Evolutionary conservation across 257 asterid species (phyloP).

Genomic region (Plantago major): DNA sequence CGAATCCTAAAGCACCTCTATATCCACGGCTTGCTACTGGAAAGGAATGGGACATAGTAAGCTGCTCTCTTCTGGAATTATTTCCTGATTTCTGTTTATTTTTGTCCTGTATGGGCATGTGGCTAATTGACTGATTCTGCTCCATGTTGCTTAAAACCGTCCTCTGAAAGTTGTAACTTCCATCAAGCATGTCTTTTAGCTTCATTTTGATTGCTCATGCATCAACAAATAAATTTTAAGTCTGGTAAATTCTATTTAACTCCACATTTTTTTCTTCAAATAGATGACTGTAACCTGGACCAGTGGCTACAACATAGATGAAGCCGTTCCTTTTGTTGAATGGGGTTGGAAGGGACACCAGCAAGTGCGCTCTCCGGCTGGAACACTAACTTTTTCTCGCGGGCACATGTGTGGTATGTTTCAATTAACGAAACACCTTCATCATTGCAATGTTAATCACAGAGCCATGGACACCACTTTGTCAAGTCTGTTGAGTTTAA

Average conservation of each 20-base stretch:
- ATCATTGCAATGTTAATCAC: neutral
- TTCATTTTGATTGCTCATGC: no score
- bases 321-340: conserved; percentile 49
- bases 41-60: conserved; percentile 62
- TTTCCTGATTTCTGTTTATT: no score
- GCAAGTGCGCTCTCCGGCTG: conserved; percentile 35
- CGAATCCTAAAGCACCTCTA: conserved; percentile 69
- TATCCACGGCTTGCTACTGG: conserved; percentile 63
- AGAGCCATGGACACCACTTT: neutral
- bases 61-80: conserved; percentile 13
- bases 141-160: no score
- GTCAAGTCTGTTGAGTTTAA: no score
- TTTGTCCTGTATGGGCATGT: no score
- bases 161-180: no score
- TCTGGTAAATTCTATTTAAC: neutral
- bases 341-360: conserved; percentile 35
- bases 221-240: neutral
- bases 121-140: no score
- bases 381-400: conserved; percentile 39
- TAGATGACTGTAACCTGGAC: conserved; percentile 71
- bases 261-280: neutral
- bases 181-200: no score
- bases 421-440: neutral
- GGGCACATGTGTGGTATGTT: conserved; percentile 47
- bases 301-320: conserved; percentile 53